These are phyloP conservation scores for Viridothelium virens DNA, from an alignment of 495 filamentous ascomycete species.

Conservation along the genomic window DNA sequence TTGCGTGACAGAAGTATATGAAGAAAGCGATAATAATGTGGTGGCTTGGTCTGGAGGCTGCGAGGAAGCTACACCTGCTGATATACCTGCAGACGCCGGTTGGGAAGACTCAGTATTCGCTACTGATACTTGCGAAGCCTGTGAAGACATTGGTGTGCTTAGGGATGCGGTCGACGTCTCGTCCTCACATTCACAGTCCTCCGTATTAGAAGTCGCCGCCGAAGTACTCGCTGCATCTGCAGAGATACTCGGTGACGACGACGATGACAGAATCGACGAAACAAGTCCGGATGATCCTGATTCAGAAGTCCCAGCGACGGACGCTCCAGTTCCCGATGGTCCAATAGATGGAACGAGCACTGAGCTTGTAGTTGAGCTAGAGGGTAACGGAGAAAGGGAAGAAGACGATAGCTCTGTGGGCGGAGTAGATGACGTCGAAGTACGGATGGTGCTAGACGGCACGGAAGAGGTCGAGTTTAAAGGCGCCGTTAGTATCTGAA, in stretches of 20 bases:
- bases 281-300: not conserved
- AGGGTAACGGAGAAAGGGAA: not conserved
- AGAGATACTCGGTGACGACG: not conserved
- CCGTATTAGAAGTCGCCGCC: not conserved
- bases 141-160: not conserved
- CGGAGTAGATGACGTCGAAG: constrained; percentile 4
- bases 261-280: not conserved
- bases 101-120: not conserved
- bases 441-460: not conserved
- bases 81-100: not conserved
- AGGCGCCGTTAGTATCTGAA: constrained; percentile 24
- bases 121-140: not conserved
- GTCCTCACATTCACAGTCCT: not conserved
- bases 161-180: not conserved
- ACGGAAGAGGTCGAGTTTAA: not conserved
- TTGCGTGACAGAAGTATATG: not conserved
- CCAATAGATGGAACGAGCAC: not conserved
- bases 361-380: not conserved
- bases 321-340: not conserved
- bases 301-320: too few species aligned
- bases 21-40: not conserved
- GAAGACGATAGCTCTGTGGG: not conserved
- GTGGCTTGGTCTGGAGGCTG: not conserved
- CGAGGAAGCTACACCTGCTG: not conserved
- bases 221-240: not conserved